Evolutionary conservation across 306 rosid species (phyloP).

Genomic region (Cicer bijugum): DNA sequence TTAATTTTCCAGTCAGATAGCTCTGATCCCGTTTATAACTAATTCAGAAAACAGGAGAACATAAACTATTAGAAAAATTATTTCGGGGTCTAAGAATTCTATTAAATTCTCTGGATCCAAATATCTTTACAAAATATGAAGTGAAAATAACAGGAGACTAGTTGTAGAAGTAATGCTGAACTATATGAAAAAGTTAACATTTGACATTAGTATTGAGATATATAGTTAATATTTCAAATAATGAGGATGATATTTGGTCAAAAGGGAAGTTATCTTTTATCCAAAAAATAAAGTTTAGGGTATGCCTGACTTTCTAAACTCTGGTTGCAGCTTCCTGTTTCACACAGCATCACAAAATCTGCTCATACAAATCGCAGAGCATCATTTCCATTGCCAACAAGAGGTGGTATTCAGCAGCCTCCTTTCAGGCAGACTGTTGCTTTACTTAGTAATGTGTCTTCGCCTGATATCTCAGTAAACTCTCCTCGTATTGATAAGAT

Average conservation of each 20-base stretch:
- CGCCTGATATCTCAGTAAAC: slow-evolving; percentile 90
- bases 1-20: slow-evolving; percentile 19
- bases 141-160: neutral
- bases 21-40: neutral
- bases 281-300: neutral
- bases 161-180: neutral
- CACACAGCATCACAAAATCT: slow-evolving; percentile 51
- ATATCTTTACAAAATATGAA: neutral
- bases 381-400: slow-evolving; percentile 72
- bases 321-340: slow-evolving; percentile 63
- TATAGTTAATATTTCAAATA: slow-evolving; percentile 4
- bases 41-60: neutral
- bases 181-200: slow-evolving; percentile 21
- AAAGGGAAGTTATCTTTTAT: slow-evolving; percentile 18
- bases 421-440: slow-evolving; percentile 48
- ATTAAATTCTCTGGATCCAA: neutral
- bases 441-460: slow-evolving; percentile 59
- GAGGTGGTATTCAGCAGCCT: slow-evolving; percentile 52
- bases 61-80: slow-evolving; percentile 9
- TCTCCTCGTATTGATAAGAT: slow-evolving; percentile 96
- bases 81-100: neutral
- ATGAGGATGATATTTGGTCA: slow-evolving; percentile 11
- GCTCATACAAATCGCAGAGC: slow-evolving; percentile 67
- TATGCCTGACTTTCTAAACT: slow-evolving; percentile 41
- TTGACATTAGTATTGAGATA: neutral